Evolutionary conservation across 2,329 filamentous ascomycete species (phyloP), one percentile per base, ranked within the genome.

Genomic region (Pseudogymnoascus sp.): DNA sequence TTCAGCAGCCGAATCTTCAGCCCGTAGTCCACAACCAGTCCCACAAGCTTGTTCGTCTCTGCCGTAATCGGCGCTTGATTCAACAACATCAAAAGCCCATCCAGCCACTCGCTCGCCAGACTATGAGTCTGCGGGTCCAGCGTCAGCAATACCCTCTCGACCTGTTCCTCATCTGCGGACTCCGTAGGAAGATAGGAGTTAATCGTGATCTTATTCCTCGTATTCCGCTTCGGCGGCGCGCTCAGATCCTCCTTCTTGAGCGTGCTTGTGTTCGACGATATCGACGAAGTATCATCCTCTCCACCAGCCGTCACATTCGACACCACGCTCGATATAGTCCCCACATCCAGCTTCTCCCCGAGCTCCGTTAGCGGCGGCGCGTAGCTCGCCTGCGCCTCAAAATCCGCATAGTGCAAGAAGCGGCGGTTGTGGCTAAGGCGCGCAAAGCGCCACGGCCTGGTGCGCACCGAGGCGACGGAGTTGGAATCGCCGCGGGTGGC

Each of bases 31-130:
- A 87, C 87, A 65, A 97, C 90, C 70, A 97, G 79, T 63, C 88
- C 86, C 62, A 97, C 88, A 66, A 97, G 79, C 75, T 95, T 96
- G 73, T 89, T 93, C 37, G 95, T 97, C 77, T 97, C 93, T 2
- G 92, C 86, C n/a, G 95, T 99, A 73, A 99, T 97, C 18, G 95
- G 95, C 64, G 93, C 86, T 76, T 99, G 95, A 72, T 96, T 92
- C 23, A 99, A 82, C 62, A 99, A 81, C 92, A 99, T 96, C 63
- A 97, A 82, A 67, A 99, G 78, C 0, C 95, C 95, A 74, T 99
- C 95, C 4, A 99, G 82, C 95, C 95, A 99, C 76, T 99, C 95
- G 0, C 92, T 96, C 8, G 95, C 95, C 59, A 95, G 79, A 67
- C 86, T 90, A 73, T 95, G 89, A 64, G 86, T 90, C 64, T 86